Evolutionary conservation across 2,329 filamentous ascomycete species (phyloP).

Genomic region (Cryoendolithus antarcticus): DNA sequence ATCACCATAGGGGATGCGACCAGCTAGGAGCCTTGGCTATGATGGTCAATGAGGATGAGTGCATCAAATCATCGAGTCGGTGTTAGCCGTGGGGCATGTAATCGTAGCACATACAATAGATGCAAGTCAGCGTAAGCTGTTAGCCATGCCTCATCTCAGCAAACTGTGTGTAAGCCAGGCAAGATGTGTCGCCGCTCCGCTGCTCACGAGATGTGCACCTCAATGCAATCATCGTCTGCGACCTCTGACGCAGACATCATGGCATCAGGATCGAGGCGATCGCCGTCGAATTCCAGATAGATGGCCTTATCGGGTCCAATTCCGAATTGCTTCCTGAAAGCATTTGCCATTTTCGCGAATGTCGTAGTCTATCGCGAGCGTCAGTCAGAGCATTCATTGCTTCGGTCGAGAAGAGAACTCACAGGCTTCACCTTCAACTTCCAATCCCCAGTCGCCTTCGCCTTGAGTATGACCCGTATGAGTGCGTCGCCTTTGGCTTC

Average conservation of each 20-base stretch:
- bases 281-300: constrained; percentile 63
- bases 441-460: constrained; percentile 38
- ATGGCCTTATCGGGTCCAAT: constrained; percentile 43
- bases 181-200: neutral
- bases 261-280: constrained; percentile 48
- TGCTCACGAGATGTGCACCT: constrained; percentile 52
- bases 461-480: constrained; percentile 37
- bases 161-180: too few species aligned
- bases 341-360: constrained; percentile 50
- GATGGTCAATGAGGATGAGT: too few species aligned
- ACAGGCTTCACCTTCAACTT: constrained; percentile 38
- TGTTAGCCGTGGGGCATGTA: neutral
- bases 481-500: constrained; percentile 18
- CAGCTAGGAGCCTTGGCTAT: too few species aligned
- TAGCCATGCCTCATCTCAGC: too few species aligned
- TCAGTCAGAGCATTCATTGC: neutral
- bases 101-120: neutral
- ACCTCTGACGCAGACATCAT: constrained; percentile 58
- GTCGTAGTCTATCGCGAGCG: constrained; percentile 37
- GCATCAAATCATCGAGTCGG: too few species aligned
- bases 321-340: constrained; percentile 45
- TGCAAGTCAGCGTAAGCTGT: too few species aligned
- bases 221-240: constrained; percentile 60
- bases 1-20: too few species aligned
- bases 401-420: constrained; percentile 13